Base-by-base conservation (phyloP, 805 yeast genomes). In the Cyberlindnera meyerae region DNA sequence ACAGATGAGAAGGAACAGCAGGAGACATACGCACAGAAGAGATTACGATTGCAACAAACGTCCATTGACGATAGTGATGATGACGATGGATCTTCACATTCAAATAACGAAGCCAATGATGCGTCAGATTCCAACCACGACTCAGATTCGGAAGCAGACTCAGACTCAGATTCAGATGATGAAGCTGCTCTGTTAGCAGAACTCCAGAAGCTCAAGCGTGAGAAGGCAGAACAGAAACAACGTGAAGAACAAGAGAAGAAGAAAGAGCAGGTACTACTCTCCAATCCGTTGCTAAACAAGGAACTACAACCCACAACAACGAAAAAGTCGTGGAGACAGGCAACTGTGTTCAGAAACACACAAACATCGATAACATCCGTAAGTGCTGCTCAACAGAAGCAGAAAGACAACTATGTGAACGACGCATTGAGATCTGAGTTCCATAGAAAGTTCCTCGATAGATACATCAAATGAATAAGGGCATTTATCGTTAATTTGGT, bases 111-210 rank as follows among this genome's bases (percentile, higher is more conserved):
- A 13, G 29, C 24, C 13, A 30, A 16, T 15, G 30, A 50, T 7
- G 57, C 46, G 8, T 64, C 63, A 7, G 70, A 60, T 13, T 27
- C 29, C 11, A 18, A 14, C 6, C 8, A 11, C n/a, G 29, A 11
- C 7, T n/a, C 16, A 14, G 29, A 27, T 6, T 27, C 29, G 5
- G 18, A n/a, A 6, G n/a, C 29, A 27, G 29, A 27, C 29, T 24
- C 27, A n/a, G 27, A 24, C 20, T 58, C 52, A 4, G 65, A 62
- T 11, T 54, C 56, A 11, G 70, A 66, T n/a, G 71, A 66, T 11
- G 69, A 64, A 24, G 73, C 59, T n/a, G 77, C 58, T n/a, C 52
- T 70, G 4, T 29, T 67, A 20, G 44, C 49, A 38, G 74, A 71
- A 39, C 48, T 69, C 24, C 63, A 59, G 27, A 62, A 62, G 38